Evolutionary conservation across 495 filamentous ascomycete species (phyloP), one percentile per base, ranked within the genome.

Genomic region (Aspergillus sparsus): DNA sequence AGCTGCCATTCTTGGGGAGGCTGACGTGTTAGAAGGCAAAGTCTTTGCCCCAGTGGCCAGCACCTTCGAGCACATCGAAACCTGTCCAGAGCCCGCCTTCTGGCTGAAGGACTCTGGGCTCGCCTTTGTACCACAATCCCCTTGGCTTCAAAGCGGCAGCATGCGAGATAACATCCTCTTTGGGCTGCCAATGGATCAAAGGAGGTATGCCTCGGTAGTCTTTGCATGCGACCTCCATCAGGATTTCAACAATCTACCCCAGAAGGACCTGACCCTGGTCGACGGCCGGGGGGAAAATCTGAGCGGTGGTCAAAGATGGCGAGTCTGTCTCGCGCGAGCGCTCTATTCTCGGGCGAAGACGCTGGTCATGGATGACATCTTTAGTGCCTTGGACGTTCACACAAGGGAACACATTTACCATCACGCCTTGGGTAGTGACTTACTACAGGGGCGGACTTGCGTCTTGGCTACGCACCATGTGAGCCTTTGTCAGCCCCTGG

Each of bases 381-480:
- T 93, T 73, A 88, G 85, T 56, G 78, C 75, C 13, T 66, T 82
- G 8, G 78, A 83, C 60, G 74, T 87, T 21, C 88, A 92, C 64
- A 89, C 91, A 32, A 89, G 89, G 7, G 79, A 84, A 33, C 87
- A 89, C 62, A 83, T 92, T 35, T 89, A 89, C 60, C 87, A 93
- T 60, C 80, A 88, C 37, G 86, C 85, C 55, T 73, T 93, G 2
- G 86, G 80, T 13, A 89, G 89, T 3, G 81, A 86, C 34, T 68
- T 93, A 2, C 84, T 85, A 35, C 61, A 72, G n/a, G 85, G 84
- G 1, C 77, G 89, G 39, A 93, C 89, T 2, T 77, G 89, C 39
- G 89, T 93, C 46, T 68, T 93, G 13, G 89, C 89, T 7, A 93
- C 89, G 3, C 89, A 93, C 66, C 89, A 92, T 60, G 82, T 91